Evolutionary conservation across 2,329 filamentous ascomycete genomes (phyloP).

Genomic region (Coccinonectria pachysandricola): DNA sequence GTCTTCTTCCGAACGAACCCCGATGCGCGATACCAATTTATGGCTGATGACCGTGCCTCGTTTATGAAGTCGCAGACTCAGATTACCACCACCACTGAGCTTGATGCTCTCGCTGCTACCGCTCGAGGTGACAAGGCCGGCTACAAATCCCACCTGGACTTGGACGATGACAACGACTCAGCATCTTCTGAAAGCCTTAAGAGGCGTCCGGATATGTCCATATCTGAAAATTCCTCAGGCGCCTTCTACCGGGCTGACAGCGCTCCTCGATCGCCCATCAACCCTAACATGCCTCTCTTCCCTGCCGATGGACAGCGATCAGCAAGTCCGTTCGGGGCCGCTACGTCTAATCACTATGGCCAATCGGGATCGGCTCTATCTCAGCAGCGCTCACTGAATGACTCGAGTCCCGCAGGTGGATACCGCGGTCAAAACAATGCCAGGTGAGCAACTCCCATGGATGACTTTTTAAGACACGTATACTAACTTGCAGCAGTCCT

Average conservation of each 20-base stretch:
- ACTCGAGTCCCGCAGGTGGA: slow-evolving; percentile 23
- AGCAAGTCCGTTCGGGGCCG: slow-evolving; percentile 26
- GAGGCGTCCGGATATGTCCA: slow-evolving; percentile 24
- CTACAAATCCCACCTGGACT: slow-evolving; percentile 34
- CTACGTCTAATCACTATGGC: slow-evolving; percentile 26
- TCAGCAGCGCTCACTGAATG: slow-evolving; percentile 23
- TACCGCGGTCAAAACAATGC: slow-evolving; percentile 29
- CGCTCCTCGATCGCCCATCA: slow-evolving; percentile 28
- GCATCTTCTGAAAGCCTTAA: slow-evolving; percentile 29
- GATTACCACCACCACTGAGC: slow-evolving; percentile 65
- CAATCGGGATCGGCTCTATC: slow-evolving; percentile 20
- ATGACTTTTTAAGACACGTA: too few relatives aligned
- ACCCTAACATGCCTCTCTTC: slow-evolving; percentile 34
- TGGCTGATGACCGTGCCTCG: slow-evolving; percentile 90
- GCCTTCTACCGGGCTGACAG: slow-evolving; percentile 21
- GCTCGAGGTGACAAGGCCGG: slow-evolving; percentile 70
- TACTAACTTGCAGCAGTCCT: slow-evolving; percentile 23
- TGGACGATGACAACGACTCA: slow-evolving; percentile 33
- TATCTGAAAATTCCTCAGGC: slow-evolving; percentile 22
- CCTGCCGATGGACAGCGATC: slow-evolving; percentile 26
- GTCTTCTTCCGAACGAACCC: slow-evolving; percentile 88
- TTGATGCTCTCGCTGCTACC: slow-evolving; percentile 81
- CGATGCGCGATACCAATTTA: slow-evolving; percentile 88
- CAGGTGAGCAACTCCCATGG: slow-evolving; percentile 23
- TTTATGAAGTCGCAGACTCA: slow-evolving; percentile 96